A percentile compares a stretch with the other conserved stretches of the same genome.
Evolutionary conservation across 352 stramenopile genomes (phyloP).

Genomic region (Phytophthora citricola): DNA sequence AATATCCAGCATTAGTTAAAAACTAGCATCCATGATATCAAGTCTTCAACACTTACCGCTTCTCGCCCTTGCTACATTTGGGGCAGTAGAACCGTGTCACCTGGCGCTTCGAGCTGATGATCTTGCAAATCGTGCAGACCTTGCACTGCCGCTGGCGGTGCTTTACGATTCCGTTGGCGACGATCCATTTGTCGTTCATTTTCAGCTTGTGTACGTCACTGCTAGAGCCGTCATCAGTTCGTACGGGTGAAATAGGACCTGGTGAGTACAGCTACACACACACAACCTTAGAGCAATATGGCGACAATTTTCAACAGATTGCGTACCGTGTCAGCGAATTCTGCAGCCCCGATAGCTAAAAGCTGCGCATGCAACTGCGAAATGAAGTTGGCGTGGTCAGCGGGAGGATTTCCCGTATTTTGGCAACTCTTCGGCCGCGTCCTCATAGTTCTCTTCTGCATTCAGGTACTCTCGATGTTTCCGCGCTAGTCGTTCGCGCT

Average conservation of each 20-base stretch:
- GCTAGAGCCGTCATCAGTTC: background rate
- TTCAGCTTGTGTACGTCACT: no score
- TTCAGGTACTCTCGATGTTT: no score
- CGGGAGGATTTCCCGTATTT: background rate
- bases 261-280: no score
- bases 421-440: no score
- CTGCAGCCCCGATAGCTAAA: background rate
- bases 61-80: background rate
- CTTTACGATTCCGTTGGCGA: background rate
- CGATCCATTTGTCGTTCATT: background rate
- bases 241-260: background rate
- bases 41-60: background rate
- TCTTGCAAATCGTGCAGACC: background rate
- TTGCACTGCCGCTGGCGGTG: background rate
- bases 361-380: background rate
- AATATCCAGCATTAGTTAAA: background rate
- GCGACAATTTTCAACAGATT: background rate
- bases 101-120: background rate
- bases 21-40: background rate
- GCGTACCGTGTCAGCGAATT: background rate
- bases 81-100: background rate
- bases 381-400: background rate
- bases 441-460: no score
- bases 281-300: no score
- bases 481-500: no score